These are phyloP conservation scores for Hypoxylon sp. DNA, from an alignment of 2,329 filamentous ascomycete genomes.

Conservation along the genomic window DNA sequence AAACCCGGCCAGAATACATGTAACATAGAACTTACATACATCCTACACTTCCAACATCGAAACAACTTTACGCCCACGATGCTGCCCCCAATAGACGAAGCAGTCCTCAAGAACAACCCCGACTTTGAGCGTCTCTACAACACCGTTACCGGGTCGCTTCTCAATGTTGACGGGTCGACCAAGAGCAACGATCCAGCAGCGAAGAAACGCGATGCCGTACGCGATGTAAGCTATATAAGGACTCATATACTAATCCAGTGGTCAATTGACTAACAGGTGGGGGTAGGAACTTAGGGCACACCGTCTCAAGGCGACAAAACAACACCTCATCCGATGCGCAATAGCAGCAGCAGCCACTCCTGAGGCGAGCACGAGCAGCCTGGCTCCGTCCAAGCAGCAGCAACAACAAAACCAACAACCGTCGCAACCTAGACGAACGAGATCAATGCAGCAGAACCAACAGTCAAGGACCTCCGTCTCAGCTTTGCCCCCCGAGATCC, in stretches of 20 bases:
- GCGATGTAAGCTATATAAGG: conserved; percentile 59
- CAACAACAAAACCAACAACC: conserved; percentile 40
- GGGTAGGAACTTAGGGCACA: conserved; percentile 65
- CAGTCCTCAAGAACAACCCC: conserved; percentile 69
- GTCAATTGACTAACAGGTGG: conserved; percentile 16
- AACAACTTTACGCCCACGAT: conserved; percentile 56
- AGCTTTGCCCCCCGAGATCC: conserved; percentile 61
- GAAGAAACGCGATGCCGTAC: conserved; percentile 65
- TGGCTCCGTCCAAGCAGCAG: conserved; percentile 47
- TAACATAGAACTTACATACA: neutral
- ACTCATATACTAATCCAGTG: neutral
- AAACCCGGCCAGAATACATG: neutral
- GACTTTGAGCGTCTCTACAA: conserved; percentile 72
- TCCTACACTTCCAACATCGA: neutral
- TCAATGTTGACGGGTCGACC: conserved; percentile 72
- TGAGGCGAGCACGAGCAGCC: conserved; percentile 31
- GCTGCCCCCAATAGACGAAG: conserved; percentile 71
- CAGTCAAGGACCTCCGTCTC: conserved; percentile 39
- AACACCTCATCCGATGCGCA: conserved; percentile 66
- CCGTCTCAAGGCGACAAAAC: conserved; percentile 65
- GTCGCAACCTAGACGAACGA: conserved; percentile 46
- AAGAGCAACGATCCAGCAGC: conserved; percentile 65
- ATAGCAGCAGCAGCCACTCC: conserved; percentile 62
- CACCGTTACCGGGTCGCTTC: conserved; percentile 66
- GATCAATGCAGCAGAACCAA: conserved; percentile 41